Percentiles rank a stretch among this genome's conserved stretches.
phyloP scores from a whole-genome alignment of 2,329 filamentous ascomycete species.

The Alternaria dauci region DNA sequence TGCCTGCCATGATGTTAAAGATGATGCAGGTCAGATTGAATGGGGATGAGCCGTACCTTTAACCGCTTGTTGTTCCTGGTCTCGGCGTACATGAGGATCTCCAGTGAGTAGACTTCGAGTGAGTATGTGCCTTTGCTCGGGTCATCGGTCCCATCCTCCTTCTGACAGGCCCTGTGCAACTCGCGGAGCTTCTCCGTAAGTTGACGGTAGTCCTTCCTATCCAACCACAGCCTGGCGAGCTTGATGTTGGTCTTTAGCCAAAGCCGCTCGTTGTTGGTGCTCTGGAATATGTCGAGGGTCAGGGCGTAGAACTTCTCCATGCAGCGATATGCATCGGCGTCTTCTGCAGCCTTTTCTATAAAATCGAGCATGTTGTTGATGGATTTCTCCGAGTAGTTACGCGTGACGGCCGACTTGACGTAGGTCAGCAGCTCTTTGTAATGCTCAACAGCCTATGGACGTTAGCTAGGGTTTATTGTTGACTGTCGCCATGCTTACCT shows the following conservation, averaged over 20 bases:
- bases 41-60: constrained; percentile 63
- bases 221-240: constrained; percentile 87
- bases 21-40: constrained; percentile 31
- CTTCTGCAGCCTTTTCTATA: constrained; percentile 87
- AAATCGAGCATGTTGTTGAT: constrained; percentile 99
- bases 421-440: constrained; percentile 96
- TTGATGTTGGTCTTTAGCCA: constrained; percentile 99
- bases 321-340: constrained; percentile 74
- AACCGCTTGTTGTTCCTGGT: constrained; percentile 97
- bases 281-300: constrained; percentile 93
- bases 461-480: constrained; percentile 27
- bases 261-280: constrained; percentile 93
- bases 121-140: constrained; percentile 96
- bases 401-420: constrained; percentile 93
- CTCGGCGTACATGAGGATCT: constrained; percentile 98
- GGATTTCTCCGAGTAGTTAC: constrained; percentile 98
- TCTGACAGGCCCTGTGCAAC: constrained; percentile 87
- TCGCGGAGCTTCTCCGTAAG: constrained; percentile 86
- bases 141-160: constrained; percentile 86
- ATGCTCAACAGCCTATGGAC: constrained; percentile 79
- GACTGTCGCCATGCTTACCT: constrained; percentile 61
- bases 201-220: constrained; percentile 84
- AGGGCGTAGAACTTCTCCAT: constrained; percentile 97
- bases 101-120: constrained; percentile 92
- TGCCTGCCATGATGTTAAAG: constrained; percentile 55